Evolutionary conservation across 2,329 filamentous ascomycete species (phyloP).

Genomic region (Zopfia rhizophila): DNA sequence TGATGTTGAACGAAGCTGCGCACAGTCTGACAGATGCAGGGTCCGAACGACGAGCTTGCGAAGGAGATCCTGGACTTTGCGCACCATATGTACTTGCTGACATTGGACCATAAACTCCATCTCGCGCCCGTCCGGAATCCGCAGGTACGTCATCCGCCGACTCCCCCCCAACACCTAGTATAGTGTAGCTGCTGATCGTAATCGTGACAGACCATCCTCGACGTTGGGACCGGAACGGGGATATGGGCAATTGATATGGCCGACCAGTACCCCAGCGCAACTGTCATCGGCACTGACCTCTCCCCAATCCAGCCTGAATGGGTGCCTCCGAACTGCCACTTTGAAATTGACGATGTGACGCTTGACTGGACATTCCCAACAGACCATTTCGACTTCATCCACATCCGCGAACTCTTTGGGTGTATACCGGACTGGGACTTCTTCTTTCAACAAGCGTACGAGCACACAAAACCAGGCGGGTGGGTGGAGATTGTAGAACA

Average conservation of each 20-base stretch:
- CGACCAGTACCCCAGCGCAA: conserved; percentile 45
- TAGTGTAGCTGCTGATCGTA: background rate
- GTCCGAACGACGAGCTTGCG: conserved; percentile 56
- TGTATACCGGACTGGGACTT: conserved; percentile 59
- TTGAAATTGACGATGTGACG: conserved; percentile 60
- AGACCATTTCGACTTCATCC: conserved; percentile 56
- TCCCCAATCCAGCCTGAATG: conserved; percentile 61
- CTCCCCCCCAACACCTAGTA: background rate
- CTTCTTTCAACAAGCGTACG: conserved; percentile 51
- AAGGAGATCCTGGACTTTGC: conserved; percentile 58
- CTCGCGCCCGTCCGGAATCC: conserved; percentile 46
- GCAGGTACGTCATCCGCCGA: conserved; percentile 11
- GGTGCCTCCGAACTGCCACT: conserved; percentile 59
- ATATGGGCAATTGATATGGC: conserved; percentile 50
- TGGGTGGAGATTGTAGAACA: conserved; percentile 58
- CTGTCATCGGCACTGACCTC: conserved; percentile 59
- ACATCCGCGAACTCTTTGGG: conserved; percentile 58
- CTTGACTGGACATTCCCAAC: conserved; percentile 53
- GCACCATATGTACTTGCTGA: conserved; percentile 51
- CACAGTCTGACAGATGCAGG: conserved; percentile 28
- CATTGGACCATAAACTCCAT: conserved; percentile 45
- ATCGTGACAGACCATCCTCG: conserved; percentile 37
- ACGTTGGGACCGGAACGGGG: conserved; percentile 50
- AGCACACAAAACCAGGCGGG: conserved; percentile 53
- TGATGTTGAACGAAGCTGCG: conserved; percentile 1